phyloP scores from a whole-genome alignment of 805 yeast genomes.

The Clavispora vitiphila region DNA sequence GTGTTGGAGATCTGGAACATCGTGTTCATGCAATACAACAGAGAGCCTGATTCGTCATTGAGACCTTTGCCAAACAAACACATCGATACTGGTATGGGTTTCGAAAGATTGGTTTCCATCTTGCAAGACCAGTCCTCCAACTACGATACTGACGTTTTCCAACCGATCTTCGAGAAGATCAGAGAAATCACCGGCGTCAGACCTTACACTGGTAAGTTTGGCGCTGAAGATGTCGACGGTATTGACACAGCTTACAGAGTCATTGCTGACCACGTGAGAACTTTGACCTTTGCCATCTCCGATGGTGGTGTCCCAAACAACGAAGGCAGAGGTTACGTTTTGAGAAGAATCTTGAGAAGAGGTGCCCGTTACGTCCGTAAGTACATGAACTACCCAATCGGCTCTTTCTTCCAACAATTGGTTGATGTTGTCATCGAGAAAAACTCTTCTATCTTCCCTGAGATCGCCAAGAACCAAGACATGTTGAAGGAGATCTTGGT shows the following conservation, averaged over 20 bases:
- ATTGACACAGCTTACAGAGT: constrained; percentile 98
- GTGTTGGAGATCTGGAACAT: constrained; percentile 97
- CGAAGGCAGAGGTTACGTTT: constrained; percentile 97
- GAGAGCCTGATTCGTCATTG: constrained; percentile 82
- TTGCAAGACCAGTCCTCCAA: constrained; percentile 88
- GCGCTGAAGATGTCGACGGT: constrained; percentile 88
- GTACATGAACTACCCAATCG: constrained; percentile 93
- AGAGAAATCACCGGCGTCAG: constrained; percentile 92
- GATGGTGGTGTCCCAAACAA: constrained; percentile 99
- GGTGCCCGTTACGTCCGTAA: constrained; percentile 97
- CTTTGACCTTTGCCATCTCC: constrained; percentile 90
- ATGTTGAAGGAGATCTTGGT: constrained; percentile 84
- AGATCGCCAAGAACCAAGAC: constrained; percentile 63
- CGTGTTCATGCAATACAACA: constrained; percentile 94
- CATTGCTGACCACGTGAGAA: constrained; percentile 96
- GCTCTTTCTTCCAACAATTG: constrained; percentile 85
- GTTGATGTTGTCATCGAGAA: constrained; percentile 92
- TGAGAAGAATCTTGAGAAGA: constrained; percentile 95
- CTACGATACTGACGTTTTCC: constrained; percentile 96
- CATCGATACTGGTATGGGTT: constrained; percentile 98
- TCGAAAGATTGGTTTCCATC: constrained; percentile 92
- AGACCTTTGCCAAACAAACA: constrained; percentile 89
- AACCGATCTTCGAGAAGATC: constrained; percentile 79
- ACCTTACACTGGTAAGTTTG: constrained; percentile 88
- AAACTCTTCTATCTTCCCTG: constrained; percentile 88